Evolutionary conservation across 805 yeast species (phyloP), one percentile per base, ranked within the genome.

Genomic region (Ogataea allantospora): DNA sequence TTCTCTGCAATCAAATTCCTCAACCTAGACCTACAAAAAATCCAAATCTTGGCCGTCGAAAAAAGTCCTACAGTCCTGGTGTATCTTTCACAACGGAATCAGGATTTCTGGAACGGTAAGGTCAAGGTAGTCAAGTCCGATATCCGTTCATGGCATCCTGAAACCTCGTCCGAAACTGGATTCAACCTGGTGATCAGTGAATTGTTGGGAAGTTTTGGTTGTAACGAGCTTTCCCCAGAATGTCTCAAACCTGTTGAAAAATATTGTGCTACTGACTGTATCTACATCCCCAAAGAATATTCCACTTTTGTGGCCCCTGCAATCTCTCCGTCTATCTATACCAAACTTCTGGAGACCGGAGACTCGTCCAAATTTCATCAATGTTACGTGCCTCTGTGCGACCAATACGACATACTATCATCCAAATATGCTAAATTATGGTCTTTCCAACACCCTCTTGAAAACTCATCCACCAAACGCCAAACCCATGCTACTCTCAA

Each of bases 151-250:
- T 75, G 80, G 79, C 37, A 52, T 7, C 54, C 56, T 6, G n/a
- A 27, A 3, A 8, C 32, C 12, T 18, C 41, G 9, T 24, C 35
- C 67, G 3, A 47, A 46, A 44, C 55, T 9, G 63, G 65, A 12
- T 69, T 72, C 39, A 73, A 84, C 53, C 52, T 89, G 28, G 72
- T 88, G 7, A 70, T 91, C 1, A 83, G 95, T 29, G 97, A 89
- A 57, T 64, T 91, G 6, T 60, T 89, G 18, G 97, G 97, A 5
- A 85, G 95, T 11, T 84, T 91, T 63, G 97, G 95, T 4, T 91
- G 95, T 58, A 91, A 89, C 59, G 97, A 89, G 56, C 67, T 87
- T 12, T 73, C 86, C 7, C 97, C 98, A 0, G 98, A 89, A 57
- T 80, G 93, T 41, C 58, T 87, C 3, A 66, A 65, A 30, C 62